Base-by-base conservation (phyloP, 1,284 basidiomycete species). In the Pterula multifida region DNA sequence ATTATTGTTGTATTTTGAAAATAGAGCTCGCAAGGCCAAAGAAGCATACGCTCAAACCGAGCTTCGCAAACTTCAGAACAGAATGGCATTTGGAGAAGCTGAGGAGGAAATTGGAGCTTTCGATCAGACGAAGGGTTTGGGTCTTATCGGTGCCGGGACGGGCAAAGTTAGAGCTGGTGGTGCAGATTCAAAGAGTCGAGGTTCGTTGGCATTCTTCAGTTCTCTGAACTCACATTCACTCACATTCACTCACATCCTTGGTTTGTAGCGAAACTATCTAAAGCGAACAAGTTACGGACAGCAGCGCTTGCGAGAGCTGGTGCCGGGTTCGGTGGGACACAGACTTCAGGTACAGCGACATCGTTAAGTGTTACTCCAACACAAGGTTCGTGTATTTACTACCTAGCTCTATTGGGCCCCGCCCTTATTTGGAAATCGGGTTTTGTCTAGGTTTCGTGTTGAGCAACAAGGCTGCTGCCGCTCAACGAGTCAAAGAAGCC, bases 21-120 rank as follows among this genome's bases (percentile, higher is more conserved):
- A 2, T 56, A 93, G 92, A 9, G 96, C 95, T 1, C 82, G 96
- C 46, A 96, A 96, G 64, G 87, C 92, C 21, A 98, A 98, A 63
- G 96, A 98, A 67, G 89, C 90, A 3, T 93, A 95, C 61, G 94
- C 93, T 2, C 89, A 93, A 68, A 98, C 96, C 2, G 96, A 99
- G 67, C 71, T 98, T 47, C 83, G 91, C 56, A 98, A 98, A 69
- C 73, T 96, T 58, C 93, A 97, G 68, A 99, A 99, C 66, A 81
- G 96, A 46, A 86, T 98, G 83, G 83, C 78, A 55, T 98, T 99
- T 60, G 96, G 96, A 50, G 86, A 95, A 67, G 86, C 85, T 1
- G 96, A 98, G 64, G 86, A 95, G 60, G 96, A 99, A 66, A 86
- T 93, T 21, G 93, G 91, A 35, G 90, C 92, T 19, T 96, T 93